phyloP scores from a whole-genome alignment of 2,329 filamentous ascomycete genomes.

The Dendryphion nanum region DNA sequence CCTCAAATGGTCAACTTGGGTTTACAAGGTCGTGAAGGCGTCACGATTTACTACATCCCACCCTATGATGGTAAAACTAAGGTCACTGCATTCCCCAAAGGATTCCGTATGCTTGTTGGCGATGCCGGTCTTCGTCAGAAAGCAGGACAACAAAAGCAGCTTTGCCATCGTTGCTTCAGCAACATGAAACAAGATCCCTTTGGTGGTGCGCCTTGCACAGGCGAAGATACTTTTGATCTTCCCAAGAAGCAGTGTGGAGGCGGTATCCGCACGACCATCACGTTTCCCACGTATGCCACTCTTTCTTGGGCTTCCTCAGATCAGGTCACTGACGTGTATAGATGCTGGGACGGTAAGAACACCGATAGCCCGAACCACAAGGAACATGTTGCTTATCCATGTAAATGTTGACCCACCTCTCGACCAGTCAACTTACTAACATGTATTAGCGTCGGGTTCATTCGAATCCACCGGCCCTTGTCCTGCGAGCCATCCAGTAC shows the following conservation, averaged over 20 bases:
- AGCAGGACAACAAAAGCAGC: conserved; percentile 27
- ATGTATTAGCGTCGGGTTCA: no score
- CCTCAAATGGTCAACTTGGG: conserved; percentile 28
- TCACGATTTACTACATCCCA: conserved; percentile 31
- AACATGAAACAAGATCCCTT: conserved; percentile 41
- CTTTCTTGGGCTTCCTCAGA: conserved; percentile 12
- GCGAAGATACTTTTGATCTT: conserved; percentile 21
- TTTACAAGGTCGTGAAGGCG: conserved; percentile 20
- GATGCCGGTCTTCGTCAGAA: conserved; percentile 17
- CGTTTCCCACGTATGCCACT: conserved; percentile 41
- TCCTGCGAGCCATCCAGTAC: conserved; percentile 43
- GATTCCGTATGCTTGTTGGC: conserved; percentile 28
- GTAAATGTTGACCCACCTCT: conserved; percentile 1
- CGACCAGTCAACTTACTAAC: not conserved
- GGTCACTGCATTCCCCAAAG: conserved; percentile 30
- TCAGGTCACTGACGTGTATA: not conserved
- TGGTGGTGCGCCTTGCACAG: conserved; percentile 40
- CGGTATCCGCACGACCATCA: conserved; percentile 48
- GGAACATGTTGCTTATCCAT: conserved; percentile 44
- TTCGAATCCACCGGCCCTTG: conserved; percentile 30
- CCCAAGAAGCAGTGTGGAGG: conserved; percentile 30
- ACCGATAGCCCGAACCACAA: conserved; percentile 55
- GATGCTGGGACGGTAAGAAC: conserved; percentile 50
- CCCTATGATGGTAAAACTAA: conserved; percentile 33
- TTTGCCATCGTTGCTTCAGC: conserved; percentile 46